Evolutionary conservation across 2,329 filamentous ascomycete species (phyloP), one percentile per base, ranked within the genome.

Genomic region (Chaetomium sp.): DNA sequence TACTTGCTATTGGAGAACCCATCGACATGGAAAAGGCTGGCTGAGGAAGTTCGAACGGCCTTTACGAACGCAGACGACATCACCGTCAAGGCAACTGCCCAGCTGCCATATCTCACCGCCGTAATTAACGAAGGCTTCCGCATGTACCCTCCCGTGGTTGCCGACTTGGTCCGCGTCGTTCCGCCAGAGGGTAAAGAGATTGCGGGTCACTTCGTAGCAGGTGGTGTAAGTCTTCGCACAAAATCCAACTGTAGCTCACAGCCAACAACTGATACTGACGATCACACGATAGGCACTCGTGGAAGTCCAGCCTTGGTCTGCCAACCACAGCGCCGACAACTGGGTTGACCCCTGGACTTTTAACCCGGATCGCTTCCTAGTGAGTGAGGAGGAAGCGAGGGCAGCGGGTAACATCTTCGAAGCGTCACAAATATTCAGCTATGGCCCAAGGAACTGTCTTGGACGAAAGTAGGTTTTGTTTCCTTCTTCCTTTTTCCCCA

Each of bases 401-500:
- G 57, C 57, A 10, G 69, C 51, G 54, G 66, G 8, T 12, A 38
- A 47, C 7, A 63, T 62, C 3, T 12, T 49, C 10, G 64, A 67
- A 1, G 65, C 64, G 1, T 65, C 71, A 48, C 71, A 74, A 56
- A 69, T 73, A 0, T 75, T 77, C 52, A 67, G 66, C 41, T 48
- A 66, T 7, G 73, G 75, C 0, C 66, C 73, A 1, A 59, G 73
- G 5, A 72, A 73, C 12, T 76, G 74, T 51, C 64, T 76, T 35
- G 74, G 73, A 1, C 68, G 69, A 47, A 75, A 72, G 66, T 70
- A 60, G 58, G 67, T 60, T 2, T 4, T 9, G 5, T 3, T 32
- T 12, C 6, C 12, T 8, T 38, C 37, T 38, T 38, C 37, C 12
- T 2, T 38, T 12, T 38, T 27, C 19, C 19, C 19, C 19, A 27